Conservation (phyloP, 768 basidiomycete genomes). For the Suillus tomentosus region DNA sequence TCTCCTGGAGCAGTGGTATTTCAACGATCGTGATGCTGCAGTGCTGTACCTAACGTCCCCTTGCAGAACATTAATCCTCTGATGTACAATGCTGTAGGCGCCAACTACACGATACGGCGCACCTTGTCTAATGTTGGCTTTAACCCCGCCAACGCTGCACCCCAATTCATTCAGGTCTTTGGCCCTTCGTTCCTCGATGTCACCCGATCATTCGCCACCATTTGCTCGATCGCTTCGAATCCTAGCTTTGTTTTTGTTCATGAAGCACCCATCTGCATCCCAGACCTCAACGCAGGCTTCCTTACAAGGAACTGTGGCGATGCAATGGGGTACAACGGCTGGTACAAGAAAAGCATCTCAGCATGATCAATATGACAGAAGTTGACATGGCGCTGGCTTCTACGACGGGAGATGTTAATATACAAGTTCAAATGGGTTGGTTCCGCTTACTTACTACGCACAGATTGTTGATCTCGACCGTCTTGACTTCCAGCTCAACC, state of each 20-base stretch:
- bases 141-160: conserved; percentile 60
- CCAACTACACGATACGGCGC: conserved; percentile 40
- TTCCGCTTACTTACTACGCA: not conserved
- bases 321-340: conserved; percentile 59
- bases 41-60: conserved; percentile 7
- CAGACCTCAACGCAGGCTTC: conserved; percentile 68
- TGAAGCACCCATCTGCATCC: conserved; percentile 72
- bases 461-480: conserved; percentile 8
- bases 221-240: conserved; percentile 61
- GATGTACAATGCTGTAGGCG: conserved; percentile 50
- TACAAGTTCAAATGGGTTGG: conserved; percentile 44
- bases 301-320: conserved; percentile 75
- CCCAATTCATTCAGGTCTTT: conserved; percentile 62
- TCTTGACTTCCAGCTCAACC: conserved; percentile 47
- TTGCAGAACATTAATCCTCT: conserved; percentile 43
- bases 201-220: conserved; percentile 56
- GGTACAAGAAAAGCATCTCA: conserved; percentile 64
- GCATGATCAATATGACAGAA: conserved; percentile 61
- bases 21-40: not conserved
- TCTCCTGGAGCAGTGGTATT: conserved; percentile 25
- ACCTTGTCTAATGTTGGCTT: conserved; percentile 45
- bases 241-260: conserved; percentile 75
- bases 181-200: conserved; percentile 55
- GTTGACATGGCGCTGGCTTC: conserved; percentile 48
- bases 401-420: conserved; percentile 41